phyloP scores from a whole-genome alignment of 768 basidiomycete genomes.

The Amanita subjunquillea region DNA sequence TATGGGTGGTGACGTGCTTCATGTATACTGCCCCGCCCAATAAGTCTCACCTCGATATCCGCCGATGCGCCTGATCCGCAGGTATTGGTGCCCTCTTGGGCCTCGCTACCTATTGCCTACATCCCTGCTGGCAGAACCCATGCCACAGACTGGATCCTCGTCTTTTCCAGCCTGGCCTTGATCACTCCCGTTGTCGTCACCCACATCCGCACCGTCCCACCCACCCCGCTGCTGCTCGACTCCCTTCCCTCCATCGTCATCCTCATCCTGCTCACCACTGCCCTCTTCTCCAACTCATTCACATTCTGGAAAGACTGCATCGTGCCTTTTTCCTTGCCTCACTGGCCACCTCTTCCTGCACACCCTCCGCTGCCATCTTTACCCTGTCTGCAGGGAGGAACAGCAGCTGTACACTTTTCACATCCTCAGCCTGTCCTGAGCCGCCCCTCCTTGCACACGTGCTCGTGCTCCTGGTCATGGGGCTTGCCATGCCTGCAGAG shows the following conservation, averaged over 20 bases:
- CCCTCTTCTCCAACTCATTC: slow-evolving; percentile 91
- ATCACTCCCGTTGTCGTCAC: slow-evolving; percentile 28
- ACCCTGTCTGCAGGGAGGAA: slow-evolving; percentile 87
- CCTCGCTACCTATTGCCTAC: slow-evolving; percentile 15
- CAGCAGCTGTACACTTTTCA: slow-evolving; percentile 87
- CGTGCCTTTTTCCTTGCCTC: slow-evolving; percentile 60
- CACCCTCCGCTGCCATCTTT: slow-evolving; percentile 51
- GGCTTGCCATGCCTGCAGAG: slow-evolving; percentile 43
- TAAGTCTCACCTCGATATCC: slow-evolving; percentile 16
- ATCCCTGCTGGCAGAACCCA: slow-evolving; percentile 17
- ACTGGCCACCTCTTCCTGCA: slow-evolving; percentile 37
- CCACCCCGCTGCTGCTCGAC: slow-evolving; percentile 13
- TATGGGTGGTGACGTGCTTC: slow-evolving; percentile 44
- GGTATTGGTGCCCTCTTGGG: slow-evolving; percentile 28
- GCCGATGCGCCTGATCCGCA: slow-evolving; percentile 21
- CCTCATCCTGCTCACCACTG: slow-evolving; percentile 56
- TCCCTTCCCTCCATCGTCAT: slow-evolving; percentile 27
- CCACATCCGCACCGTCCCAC: slow-evolving; percentile 29
- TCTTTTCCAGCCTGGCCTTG: slow-evolving; percentile 27
- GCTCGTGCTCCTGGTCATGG: slow-evolving; percentile 38
- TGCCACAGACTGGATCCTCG: slow-evolving; percentile 34
- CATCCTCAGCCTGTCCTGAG: slow-evolving; percentile 55
- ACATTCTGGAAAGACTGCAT: slow-evolving; percentile 95
- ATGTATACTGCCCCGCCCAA: too few species aligned
- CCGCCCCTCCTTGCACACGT: slow-evolving; percentile 52